phyloP scores from a whole-genome alignment of 2,329 filamentous ascomycete genomes.

The Nectriaceae sp. region DNA sequence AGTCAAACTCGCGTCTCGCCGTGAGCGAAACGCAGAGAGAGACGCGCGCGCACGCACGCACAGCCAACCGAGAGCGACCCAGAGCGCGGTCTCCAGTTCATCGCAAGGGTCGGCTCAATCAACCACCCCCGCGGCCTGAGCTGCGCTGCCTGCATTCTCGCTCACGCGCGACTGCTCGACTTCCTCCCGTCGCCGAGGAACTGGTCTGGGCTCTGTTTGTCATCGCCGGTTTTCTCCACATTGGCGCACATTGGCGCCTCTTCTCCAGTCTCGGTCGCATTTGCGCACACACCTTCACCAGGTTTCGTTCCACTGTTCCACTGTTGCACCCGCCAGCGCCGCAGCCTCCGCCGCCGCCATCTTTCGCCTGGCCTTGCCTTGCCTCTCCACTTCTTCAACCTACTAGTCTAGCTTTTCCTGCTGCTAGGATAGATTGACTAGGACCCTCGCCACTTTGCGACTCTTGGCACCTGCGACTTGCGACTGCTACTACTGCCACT shows the following conservation, averaged over 20 bases:
- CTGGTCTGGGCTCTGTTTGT: neutral
- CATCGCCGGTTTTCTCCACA: constrained; percentile 1
- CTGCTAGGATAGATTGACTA: neutral
- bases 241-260: neutral
- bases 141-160: neutral
- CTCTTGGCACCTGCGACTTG: neutral
- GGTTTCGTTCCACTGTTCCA: neutral
- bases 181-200: neutral
- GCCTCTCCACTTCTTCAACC: neutral
- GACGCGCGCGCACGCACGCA: neutral
- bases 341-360: neutral
- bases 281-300: no score
- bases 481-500: neutral
- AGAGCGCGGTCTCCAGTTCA: no score
- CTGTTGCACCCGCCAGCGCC: neutral
- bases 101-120: no score
- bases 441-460: neutral
- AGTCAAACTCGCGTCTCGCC: neutral
- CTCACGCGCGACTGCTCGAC: no score
- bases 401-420: no score
- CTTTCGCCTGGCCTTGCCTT: neutral
- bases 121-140: no score
- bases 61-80: neutral
- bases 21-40: neutral
- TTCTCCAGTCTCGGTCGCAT: neutral